Evolutionary conservation across 164 flowering plant genomes (phyloP).

Genomic region (Vitis vinifera): ASM3070453v1 NC_081813.1:3349501-3350000

Average conservation of each 20-base stretch:
- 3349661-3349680: too few relatives aligned
- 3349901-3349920: slow-evolving; percentile 42
- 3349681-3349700: not conserved
- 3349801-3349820: slow-evolving; percentile 68
- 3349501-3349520: not conserved
- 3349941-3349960: slow-evolving; percentile 24
- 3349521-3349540: slow-evolving; percentile 1
- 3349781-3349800: slow-evolving; percentile 53
- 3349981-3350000: slow-evolving; percentile 77
- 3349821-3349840: slow-evolving; percentile 56
- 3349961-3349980: slow-evolving; percentile 39
- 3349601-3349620: too few relatives aligned
- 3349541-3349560: not conserved
- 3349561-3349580: slow-evolving; percentile 10
- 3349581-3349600: slow-evolving; percentile 1
- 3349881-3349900: slow-evolving; percentile 30
- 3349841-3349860: slow-evolving; percentile 71
- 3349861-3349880: slow-evolving; percentile 62
- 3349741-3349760: slow-evolving; percentile 94
- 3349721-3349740: slow-evolving; percentile 24
- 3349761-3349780: slow-evolving; percentile 65
- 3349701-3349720: slow-evolving; percentile 41
- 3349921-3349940: slow-evolving; percentile 18
- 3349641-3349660: too few relatives aligned
- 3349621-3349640: too few relatives aligned